Evolutionary conservation across 345 rosid genomes (phyloP), one percentile per base, ranked within the genome.

Genomic region (Gossypium sturtianum): DNA sequence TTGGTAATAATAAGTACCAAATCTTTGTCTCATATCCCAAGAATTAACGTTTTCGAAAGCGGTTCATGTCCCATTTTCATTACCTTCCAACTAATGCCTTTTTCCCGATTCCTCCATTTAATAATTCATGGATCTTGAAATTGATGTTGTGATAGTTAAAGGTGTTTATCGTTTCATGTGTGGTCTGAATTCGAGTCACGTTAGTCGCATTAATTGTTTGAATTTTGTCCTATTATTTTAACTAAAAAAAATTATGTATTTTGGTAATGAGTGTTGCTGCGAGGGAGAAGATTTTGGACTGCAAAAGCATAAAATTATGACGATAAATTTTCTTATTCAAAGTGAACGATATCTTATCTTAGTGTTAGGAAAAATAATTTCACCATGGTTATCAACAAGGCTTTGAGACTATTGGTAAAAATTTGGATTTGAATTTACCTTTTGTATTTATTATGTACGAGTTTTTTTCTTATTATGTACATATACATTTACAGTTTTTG

Each of bases 171-270:
- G 0, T 29, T 0, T 29, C 1, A 29, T 29, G 5, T 34, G 5
- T 34, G 0, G 1, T 34, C 1, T 34, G 0, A 4, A 34, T 34
- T 34, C 0, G 6, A 34, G 1, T 34, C 1, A 4, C 0, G 38
- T 0, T 4, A 34, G 0, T 34, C 0, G 1, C 0, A 0, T 34
- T 34, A 0, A 0, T 34, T 34, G 0, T 34, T 34, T 0, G 0
- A 0, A 0, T 34, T 34, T 34, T 34, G 4, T 0, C 0, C 0
- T 34, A 34, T 34, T 34, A 34, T 56, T 2, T 52, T 52, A n/a
- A n/a, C 0, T 54, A 4, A 29, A 34, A 29, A 3, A 1, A 34
- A 34, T 34, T 34, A 34, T 5, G 7, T 34, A 5, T 5, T 34
- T 34, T 5, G 7, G 1, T 34, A 5, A 34, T 34, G 7, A 34